A percentile compares a stretch with the other conserved stretches of the same genome.
Evolutionary conservation across 164 flowering plant genomes (phyloP).

Genomic region (Piper longum): DNA sequence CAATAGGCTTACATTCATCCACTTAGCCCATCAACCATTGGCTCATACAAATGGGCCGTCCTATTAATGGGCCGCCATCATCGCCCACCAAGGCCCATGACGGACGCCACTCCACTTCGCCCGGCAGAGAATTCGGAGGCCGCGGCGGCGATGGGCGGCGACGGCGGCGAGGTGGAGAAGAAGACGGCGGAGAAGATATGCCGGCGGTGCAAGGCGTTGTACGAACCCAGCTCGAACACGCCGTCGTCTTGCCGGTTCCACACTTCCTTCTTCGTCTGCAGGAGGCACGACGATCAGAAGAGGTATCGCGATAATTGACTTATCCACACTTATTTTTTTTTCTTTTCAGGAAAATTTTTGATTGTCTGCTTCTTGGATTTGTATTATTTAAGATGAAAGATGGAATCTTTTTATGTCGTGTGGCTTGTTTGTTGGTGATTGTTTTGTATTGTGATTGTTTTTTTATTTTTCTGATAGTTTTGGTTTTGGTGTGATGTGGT

Average conservation of each 20-base stretch:
- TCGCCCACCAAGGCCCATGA: too few species aligned
- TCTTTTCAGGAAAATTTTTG: background rate
- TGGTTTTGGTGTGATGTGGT: too few species aligned
- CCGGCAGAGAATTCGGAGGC: background rate
- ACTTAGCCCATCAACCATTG: too few species aligned
- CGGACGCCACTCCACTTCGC: too few species aligned
- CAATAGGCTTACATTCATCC: too few species aligned
- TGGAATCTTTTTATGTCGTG: background rate
- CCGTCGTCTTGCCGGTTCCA: conserved; percentile 74
- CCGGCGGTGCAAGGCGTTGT: conserved; percentile 56
- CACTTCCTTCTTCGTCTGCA: conserved; percentile 84
- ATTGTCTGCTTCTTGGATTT: background rate
- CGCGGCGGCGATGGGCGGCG: background rate
- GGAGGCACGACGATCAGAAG: conserved; percentile 90
- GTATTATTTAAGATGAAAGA: background rate
- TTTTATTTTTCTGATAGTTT: background rate
- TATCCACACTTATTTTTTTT: background rate
- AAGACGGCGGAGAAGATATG: conserved; percentile 30
- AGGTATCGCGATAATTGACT: conserved; percentile 25
- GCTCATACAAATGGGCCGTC: too few species aligned
- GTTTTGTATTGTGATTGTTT: background rate
- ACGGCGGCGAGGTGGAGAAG: conserved; percentile 5
- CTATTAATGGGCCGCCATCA: too few species aligned
- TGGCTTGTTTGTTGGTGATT: background rate
- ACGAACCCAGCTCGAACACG: conserved; percentile 29